These are phyloP conservation scores for Dactylellina sp. DNA, from an alignment of 2,329 filamentous ascomycete species.

Conservation along the genomic window DNA sequence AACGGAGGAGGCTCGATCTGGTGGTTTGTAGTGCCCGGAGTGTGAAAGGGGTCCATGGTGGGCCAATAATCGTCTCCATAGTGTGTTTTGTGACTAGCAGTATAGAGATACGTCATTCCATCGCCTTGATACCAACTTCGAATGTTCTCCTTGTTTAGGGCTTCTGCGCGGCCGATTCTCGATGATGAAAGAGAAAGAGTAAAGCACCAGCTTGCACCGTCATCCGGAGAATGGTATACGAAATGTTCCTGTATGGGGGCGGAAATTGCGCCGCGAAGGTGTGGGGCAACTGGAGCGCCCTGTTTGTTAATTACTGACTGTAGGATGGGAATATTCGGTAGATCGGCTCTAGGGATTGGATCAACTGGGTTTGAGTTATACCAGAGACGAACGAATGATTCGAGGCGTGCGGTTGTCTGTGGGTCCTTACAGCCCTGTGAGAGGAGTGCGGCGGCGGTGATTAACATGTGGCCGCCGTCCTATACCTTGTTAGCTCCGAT, in stretches of 20 bases:
- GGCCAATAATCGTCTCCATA: constrained; percentile 55
- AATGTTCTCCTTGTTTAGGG: constrained; percentile 33
- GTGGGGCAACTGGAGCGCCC: neutral
- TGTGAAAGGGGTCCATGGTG: constrained; percentile 56
- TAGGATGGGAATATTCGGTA: constrained; percentile 27
- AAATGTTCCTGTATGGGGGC: constrained; percentile 48
- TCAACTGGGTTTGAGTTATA: constrained; percentile 10
- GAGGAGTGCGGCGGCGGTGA: constrained; percentile 19
- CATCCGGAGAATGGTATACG: constrained; percentile 33
- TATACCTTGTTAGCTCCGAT: neutral
- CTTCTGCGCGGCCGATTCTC: constrained; percentile 33
- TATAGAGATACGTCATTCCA: constrained; percentile 56
- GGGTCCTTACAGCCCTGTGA: constrained; percentile 12
- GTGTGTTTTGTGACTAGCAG: constrained; percentile 42
- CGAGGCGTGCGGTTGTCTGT: neutral
- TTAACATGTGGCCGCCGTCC: constrained; percentile 23
- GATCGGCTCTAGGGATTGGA: neutral
- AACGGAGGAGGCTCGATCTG: constrained; percentile 18
- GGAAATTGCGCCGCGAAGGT: constrained; percentile 25
- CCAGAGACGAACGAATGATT: constrained; percentile 33
- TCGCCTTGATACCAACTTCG: constrained; percentile 55
- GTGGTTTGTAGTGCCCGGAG: constrained; percentile 48
- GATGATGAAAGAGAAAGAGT: constrained; percentile 32
- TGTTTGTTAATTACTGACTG: constrained; percentile 18
- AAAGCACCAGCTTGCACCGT: constrained; percentile 30